phyloP scores from a whole-genome alignment of 2,329 filamentous ascomycete genomes.

The Ascocoryne sarcoides region DNA sequence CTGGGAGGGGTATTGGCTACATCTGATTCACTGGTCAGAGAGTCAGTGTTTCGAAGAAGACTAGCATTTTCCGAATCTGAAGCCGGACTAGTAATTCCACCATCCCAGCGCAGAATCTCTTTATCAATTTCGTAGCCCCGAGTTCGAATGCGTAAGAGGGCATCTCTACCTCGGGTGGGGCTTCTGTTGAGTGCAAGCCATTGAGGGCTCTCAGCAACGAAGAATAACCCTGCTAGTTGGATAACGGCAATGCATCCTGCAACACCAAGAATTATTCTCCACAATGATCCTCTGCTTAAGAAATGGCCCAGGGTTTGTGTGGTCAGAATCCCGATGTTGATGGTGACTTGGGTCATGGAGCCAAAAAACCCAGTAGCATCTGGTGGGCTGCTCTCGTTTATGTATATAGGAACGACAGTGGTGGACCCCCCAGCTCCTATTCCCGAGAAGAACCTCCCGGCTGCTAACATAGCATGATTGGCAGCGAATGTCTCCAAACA shows the following conservation, averaged over 20 bases:
- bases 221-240: constrained; percentile 61
- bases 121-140: constrained; percentile 57
- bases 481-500: constrained; percentile 63
- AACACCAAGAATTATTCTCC: constrained; percentile 73
- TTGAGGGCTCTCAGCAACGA: constrained; percentile 79
- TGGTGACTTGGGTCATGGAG: constrained; percentile 82
- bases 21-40: not conserved
- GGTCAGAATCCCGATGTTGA: constrained; percentile 80
- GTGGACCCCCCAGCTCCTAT: constrained; percentile 81
- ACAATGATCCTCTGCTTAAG: constrained; percentile 67
- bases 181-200: constrained; percentile 69
- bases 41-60: not conserved
- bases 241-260: constrained; percentile 59
- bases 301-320: constrained; percentile 84
- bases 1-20: not conserved
- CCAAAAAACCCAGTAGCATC: constrained; percentile 70
- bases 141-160: constrained; percentile 69
- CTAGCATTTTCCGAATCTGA: no score
- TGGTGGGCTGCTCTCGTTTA: constrained; percentile 80
- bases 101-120: constrained; percentile 59
- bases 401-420: constrained; percentile 89
- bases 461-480: constrained; percentile 56
- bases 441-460: constrained; percentile 73
- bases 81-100: no score
- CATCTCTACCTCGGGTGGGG: constrained; percentile 47